Evolutionary conservation across 306 rosid species (phyloP).

Genomic region (Acacia confusa): DNA sequence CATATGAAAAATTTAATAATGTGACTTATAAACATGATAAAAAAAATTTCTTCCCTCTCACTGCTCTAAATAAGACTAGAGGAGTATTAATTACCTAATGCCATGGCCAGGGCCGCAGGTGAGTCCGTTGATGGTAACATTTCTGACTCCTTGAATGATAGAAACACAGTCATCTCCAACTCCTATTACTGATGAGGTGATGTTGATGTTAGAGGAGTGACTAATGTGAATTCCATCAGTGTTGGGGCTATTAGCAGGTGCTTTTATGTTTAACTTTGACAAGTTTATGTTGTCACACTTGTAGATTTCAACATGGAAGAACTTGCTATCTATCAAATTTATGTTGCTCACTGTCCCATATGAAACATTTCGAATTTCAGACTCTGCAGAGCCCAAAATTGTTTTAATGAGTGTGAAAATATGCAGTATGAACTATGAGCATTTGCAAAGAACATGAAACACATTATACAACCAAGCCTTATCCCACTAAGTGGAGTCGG

Average conservation of each 20-base stretch:
- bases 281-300: not conserved
- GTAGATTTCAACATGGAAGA: constrained; percentile 13
- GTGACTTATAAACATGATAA: no score
- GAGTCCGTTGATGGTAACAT: constrained; percentile 33
- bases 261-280: constrained; percentile 1
- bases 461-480: not conserved
- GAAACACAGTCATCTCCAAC: constrained; percentile 30
- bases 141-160: constrained; percentile 24
- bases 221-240: constrained; percentile 18
- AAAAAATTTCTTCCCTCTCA: no score
- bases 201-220: constrained; percentile 1
- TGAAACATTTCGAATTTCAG: constrained; percentile 14
- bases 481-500: no score
- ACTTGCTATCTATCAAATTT: constrained; percentile 15
- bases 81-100: constrained; percentile 30
- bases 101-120: constrained; percentile 55
- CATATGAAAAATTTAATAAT: no score
- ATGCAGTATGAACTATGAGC: not conserved
- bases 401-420: not conserved
- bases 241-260: constrained; percentile 26
- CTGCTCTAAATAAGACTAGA: not conserved
- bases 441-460: not conserved
- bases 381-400: constrained; percentile 6
- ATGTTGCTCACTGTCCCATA: constrained; percentile 18
- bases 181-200: constrained; percentile 22